Base-by-base conservation (phyloP, 2,329 filamentous ascomycete genomes). In the Sarocladium kiliense region DNA sequence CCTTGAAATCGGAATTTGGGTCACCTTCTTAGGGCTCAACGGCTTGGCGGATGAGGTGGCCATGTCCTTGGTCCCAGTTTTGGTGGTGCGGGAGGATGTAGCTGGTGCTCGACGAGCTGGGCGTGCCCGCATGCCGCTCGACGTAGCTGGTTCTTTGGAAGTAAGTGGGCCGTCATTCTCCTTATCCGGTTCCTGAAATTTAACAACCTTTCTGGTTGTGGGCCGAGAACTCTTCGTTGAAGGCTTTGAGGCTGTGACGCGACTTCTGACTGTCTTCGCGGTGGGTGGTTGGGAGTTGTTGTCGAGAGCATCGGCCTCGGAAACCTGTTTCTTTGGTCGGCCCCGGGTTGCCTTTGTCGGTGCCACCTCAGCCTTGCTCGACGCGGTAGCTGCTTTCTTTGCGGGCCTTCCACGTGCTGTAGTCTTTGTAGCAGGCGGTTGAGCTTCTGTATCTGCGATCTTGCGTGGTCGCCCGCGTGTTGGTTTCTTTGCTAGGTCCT, bases 11-110 rank as follows among this genome's bases (percentile, higher is more conserved):
- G 75, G 72, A 61, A 85, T 72, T 70, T 85, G 80, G 39, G 80
- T 81, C 61, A 81, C 77, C 74, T 86, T 87, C 74, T 81, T 85
- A 70, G 82, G 82, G 69, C 82, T 85, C 54, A 86, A 71, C 32
- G 83, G 82, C 36, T 53, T 53, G 7, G 16, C 12, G 16, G 34
- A 39, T 10, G 50, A 32, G 14, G 11, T 41, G 16, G 34, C 5
- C 14, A 18, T n/a, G 55, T 75, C 76, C 59, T 76, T 76, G 39
- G 72, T 55, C 69, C 66, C 55, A 71, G 50, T 66, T 57, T 71
- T 19, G 63, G 30, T 69, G 23, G 72, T 71, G 25, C 66, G 64
- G 61, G 69, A 67, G 54, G 64, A 65, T 44, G 64, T 60, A n/a
- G 61, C 30, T 12, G 64, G 63, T 27, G 62, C 62, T 53, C 69